Evolutionary conservation across 148 eudicot species (phyloP).

Genomic region (Chenopodium berlandieri): DNA sequence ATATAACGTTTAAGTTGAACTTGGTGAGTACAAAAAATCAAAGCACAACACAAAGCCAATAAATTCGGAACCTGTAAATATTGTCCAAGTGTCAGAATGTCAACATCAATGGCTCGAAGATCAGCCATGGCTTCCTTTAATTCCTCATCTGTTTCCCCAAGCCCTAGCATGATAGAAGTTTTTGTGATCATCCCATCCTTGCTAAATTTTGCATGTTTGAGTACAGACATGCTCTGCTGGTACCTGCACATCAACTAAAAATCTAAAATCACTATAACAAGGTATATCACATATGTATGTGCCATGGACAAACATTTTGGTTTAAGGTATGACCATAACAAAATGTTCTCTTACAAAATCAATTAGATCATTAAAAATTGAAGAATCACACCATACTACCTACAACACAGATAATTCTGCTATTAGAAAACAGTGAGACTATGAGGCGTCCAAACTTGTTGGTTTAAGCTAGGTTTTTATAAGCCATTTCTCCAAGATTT

Average conservation of each 20-base stretch:
- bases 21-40: neutral
- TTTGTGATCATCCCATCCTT: conserved; percentile 92
- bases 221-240: conserved; percentile 80
- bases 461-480: no score
- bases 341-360: no score
- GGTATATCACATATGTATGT: neutral
- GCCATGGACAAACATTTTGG: neutral
- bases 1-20: neutral
- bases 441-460: no score
- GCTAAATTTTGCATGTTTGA: conserved; percentile 74
- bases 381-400: no score
- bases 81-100: conserved; percentile 88
- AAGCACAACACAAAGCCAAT: neutral
- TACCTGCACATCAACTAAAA: conserved; percentile 45
- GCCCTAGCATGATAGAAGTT: conserved; percentile 91
- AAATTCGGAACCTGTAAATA: conserved; percentile 63
- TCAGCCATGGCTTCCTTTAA: conserved; percentile 78
- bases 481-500: neutral
- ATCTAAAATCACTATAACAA: conserved; percentile 1
- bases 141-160: conserved; percentile 91
- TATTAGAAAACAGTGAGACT: no score
- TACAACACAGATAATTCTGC: no score
- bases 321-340: neutral
- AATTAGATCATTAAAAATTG: no score
- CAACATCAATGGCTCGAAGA: conserved; percentile 82